Evolutionary conservation across 495 filamentous ascomycete genomes (phyloP).

Genomic region (Talaromyces trachyspermus): DNA sequence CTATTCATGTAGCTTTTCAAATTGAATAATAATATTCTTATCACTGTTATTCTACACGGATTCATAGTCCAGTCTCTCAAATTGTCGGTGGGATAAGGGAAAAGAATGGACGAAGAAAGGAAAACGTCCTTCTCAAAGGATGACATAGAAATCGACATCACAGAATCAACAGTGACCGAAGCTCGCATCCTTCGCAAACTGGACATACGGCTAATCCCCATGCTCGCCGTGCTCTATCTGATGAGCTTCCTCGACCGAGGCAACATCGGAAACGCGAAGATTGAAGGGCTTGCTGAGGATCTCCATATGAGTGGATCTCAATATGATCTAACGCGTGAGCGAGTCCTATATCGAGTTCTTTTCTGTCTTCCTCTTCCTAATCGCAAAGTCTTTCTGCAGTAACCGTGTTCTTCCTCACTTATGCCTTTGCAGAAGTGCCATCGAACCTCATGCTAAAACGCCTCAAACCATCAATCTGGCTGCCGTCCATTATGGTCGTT

Average conservation of each 20-base stretch:
- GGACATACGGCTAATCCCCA: conserved; percentile 47
- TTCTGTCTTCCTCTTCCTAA: not conserved
- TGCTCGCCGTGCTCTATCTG: conserved; percentile 47
- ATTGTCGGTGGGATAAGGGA: too few species aligned
- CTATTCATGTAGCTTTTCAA: too few species aligned
- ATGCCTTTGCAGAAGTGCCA: conserved; percentile 55
- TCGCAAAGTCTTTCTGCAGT: conserved; percentile 16
- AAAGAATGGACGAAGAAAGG: too few species aligned
- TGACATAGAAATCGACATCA: too few species aligned
- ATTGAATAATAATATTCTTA: too few species aligned
- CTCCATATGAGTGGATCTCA: conserved; percentile 52
- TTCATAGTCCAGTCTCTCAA: too few species aligned
- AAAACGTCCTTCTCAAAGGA: too few species aligned
- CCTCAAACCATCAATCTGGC: conserved; percentile 24
- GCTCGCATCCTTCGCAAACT: conserved; percentile 27
- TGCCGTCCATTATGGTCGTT: conserved; percentile 51
- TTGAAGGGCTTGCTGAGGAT: conserved; percentile 59
- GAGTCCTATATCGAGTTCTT: not conserved
- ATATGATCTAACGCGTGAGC: conserved; percentile 54
- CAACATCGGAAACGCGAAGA: conserved; percentile 73
- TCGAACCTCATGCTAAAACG: conserved; percentile 45
- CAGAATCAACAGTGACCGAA: too few species aligned
- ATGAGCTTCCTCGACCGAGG: conserved; percentile 47
- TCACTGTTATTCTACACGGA: too few species aligned
- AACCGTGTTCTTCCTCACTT: conserved; percentile 59